Conservation (phyloP, 108 stramenopile genomes). For the Skeletonema grethae region DNA sequence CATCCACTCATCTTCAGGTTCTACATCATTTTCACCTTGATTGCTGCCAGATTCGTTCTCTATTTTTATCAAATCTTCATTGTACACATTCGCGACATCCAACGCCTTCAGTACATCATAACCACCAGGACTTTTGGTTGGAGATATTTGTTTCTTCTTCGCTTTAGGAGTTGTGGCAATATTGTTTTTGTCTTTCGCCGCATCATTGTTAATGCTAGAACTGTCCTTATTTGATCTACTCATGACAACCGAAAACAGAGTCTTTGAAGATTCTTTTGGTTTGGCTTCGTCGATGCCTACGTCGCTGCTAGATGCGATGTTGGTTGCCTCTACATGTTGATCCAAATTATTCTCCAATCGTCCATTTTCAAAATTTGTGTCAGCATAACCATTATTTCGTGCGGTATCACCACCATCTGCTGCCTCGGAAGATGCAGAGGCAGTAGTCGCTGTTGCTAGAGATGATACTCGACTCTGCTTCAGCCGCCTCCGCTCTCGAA, state of each 20-base stretch:
- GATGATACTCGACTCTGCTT: not conserved
- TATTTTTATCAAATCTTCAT: not conserved
- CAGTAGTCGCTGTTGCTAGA: not conserved
- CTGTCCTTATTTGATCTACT: conserved; percentile 15
- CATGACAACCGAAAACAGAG: conserved; percentile 38
- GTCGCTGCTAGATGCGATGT: not conserved
- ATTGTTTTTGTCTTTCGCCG: not conserved
- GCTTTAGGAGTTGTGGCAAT: not conserved
- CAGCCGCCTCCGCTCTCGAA: conserved; percentile 21
- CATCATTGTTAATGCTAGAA: not conserved
- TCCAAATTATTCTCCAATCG: not conserved
- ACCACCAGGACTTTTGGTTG: conserved; percentile 33
- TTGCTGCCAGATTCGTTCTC: not conserved
- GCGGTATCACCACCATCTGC: not conserved
- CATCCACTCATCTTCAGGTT: conserved; percentile 10
- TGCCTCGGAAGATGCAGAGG: not conserved
- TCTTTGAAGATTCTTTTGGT: not conserved
- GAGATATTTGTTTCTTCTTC: conserved; percentile 1
- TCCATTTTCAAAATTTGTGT: not conserved
- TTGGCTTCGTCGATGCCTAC: too few species aligned
- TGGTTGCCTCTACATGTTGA: not conserved
- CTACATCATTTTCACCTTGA: conserved; percentile 11
- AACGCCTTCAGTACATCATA: conserved; percentile 28
- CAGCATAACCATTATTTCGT: not conserved
- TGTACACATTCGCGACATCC: conserved; percentile 25